These are phyloP conservation scores for Dactylellina haptotyla DNA, from an alignment of 2,329 filamentous ascomycete genomes.

Conservation along the genomic window DNA sequence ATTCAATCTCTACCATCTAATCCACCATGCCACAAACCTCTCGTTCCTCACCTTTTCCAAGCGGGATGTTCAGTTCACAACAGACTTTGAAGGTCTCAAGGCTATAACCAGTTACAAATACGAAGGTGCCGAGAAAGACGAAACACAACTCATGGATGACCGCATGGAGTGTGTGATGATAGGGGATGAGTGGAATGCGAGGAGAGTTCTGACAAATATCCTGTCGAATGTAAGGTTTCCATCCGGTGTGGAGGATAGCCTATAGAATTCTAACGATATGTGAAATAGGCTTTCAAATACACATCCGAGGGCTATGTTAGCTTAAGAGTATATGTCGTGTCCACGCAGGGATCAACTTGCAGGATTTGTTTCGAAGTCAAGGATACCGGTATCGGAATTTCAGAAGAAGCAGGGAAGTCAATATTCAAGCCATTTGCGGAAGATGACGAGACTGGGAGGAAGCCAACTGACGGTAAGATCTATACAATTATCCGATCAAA, in stretches of 20 bases:
- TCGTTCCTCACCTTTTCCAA: conserved; percentile 51
- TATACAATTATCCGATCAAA: neutral
- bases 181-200: conserved; percentile 56
- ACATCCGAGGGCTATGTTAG: conserved; percentile 56
- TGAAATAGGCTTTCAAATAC: conserved; percentile 56
- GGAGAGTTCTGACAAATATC: conserved; percentile 56
- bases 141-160: conserved; percentile 48
- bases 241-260: neutral
- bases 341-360: conserved; percentile 30
- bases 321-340: conserved; percentile 53
- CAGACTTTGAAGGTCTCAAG: conserved; percentile 40
- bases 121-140: conserved; percentile 39
- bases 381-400: conserved; percentile 57
- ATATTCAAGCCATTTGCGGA: conserved; percentile 55
- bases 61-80: conserved; percentile 50
- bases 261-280: conserved; percentile 4
- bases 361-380: conserved; percentile 49
- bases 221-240: conserved; percentile 53
- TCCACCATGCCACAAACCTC: conserved; percentile 54
- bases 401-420: conserved; percentile 53
- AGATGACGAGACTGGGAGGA: conserved; percentile 47
- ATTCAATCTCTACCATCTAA: conserved; percentile 56
- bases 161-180: conserved; percentile 53
- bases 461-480: conserved; percentile 42
- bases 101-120: conserved; percentile 41